These are phyloP conservation scores for Sugiyamaella qingdaonensis DNA, from an alignment of 805 yeast species.

Conservation along the genomic window DNA sequence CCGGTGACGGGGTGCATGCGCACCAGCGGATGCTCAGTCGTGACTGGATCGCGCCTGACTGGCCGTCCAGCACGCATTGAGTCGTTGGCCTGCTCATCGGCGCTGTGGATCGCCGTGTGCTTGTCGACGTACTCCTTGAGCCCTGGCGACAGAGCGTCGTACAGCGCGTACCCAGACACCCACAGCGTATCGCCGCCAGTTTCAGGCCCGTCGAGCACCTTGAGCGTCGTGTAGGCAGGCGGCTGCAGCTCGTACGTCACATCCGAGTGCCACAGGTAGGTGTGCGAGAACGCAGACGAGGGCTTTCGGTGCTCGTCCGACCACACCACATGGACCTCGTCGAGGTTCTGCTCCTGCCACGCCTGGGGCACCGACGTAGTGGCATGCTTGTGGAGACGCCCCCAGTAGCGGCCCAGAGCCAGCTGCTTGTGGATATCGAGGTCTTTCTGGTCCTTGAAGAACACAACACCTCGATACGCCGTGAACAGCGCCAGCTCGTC, in stretches of 20 bases:
- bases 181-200: slow-evolving; percentile 51
- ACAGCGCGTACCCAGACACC: slow-evolving; percentile 49
- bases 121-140: slow-evolving; percentile 45
- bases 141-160: slow-evolving; percentile 47
- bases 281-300: slow-evolving; percentile 27
- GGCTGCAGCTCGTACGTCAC: slow-evolving; percentile 73
- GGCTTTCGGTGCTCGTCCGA: slow-evolving; percentile 26
- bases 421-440: slow-evolving; percentile 56
- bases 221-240: slow-evolving; percentile 63
- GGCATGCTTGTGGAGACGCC: slow-evolving; percentile 50
- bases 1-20: slow-evolving; percentile 67
- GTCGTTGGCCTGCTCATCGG: slow-evolving; percentile 28
- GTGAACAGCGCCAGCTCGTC: slow-evolving; percentile 47
- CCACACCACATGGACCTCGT: slow-evolving; percentile 31
- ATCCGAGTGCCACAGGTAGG: slow-evolving; percentile 61
- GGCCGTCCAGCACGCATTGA: slow-evolving; percentile 48
- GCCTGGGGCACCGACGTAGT: slow-evolving; percentile 38
- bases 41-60: slow-evolving; percentile 58
- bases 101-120: slow-evolving; percentile 19
- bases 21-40: slow-evolving; percentile 48
- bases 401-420: slow-evolving; percentile 65
- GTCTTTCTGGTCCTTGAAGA: slow-evolving; percentile 49
- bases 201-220: slow-evolving; percentile 55
- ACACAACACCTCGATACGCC: slow-evolving; percentile 47
- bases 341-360: slow-evolving; percentile 50